Conservation (phyloP, 495 filamentous ascomycete genomes). For the Tuber calosporum region DNA sequence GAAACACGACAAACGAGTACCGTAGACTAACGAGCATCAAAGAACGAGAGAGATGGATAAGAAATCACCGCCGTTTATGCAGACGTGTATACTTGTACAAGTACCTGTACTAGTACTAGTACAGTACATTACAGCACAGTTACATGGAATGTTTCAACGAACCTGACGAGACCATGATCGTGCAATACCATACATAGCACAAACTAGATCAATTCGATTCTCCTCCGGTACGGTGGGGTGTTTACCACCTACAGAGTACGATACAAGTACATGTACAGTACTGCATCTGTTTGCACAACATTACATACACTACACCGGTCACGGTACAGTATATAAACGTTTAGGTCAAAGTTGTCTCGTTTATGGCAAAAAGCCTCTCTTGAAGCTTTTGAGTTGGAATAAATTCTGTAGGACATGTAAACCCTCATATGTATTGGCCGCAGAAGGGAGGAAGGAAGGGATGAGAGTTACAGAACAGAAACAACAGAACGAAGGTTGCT, state of each 20-base stretch:
- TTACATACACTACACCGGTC: not conserved
- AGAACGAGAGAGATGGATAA: not conserved
- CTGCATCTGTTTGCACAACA: not conserved
- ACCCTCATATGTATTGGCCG: not conserved
- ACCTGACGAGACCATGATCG: constrained; percentile 3
- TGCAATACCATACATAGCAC: not conserved
- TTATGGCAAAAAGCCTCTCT: not conserved
- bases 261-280: too few relatives aligned
- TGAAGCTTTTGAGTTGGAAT: not conserved
- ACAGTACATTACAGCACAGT: constrained; percentile 1
- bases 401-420: not conserved
- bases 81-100: constrained; percentile 1
- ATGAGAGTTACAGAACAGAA: not conserved
- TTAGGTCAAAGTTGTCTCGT: not conserved
- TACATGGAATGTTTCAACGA: not conserved
- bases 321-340: not conserved
- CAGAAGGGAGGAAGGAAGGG: not conserved
- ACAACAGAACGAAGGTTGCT: not conserved
- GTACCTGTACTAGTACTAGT: too few relatives aligned
- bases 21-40: not conserved
- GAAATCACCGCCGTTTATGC: not conserved
- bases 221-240: not conserved
- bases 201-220: not conserved
- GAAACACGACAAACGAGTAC: not conserved
- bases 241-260: not conserved